Percentiles rank a stretch among this genome's conserved stretches.
phyloP scores from a whole-genome alignment of 352 stramenopile genomes.

The Bremia lactucae region DNA sequence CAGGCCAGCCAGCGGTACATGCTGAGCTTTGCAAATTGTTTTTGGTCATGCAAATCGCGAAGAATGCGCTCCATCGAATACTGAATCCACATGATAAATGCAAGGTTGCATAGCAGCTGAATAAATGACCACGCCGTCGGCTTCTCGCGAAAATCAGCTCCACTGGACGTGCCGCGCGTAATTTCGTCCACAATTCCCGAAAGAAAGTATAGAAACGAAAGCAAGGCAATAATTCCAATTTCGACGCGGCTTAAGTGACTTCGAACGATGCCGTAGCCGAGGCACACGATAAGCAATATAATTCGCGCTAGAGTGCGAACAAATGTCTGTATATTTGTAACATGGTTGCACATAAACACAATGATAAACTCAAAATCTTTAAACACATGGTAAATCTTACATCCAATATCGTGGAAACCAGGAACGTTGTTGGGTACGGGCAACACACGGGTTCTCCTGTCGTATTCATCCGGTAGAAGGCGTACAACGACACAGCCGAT shows the following conservation, averaged over 20 bases:
- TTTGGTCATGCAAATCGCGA: conserved; percentile 66
- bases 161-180: conserved; percentile 67
- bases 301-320: conserved; percentile 79
- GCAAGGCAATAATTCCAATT: conserved; percentile 38
- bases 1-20: conserved; percentile 84
- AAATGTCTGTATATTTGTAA: conserved; percentile 32
- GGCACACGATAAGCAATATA: conserved; percentile 79
- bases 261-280: conserved; percentile 86
- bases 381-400: conserved; percentile 27
- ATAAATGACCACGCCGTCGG: conserved; percentile 79
- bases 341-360: too few relatives aligned
- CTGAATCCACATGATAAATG: conserved; percentile 89
- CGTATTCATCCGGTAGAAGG: conserved; percentile 83
- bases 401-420: conserved; percentile 75
- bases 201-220: conserved; percentile 68
- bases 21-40: conserved; percentile 84
- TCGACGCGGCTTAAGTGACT: conserved; percentile 40
- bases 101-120: conserved; percentile 78
- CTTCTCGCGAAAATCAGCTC: conserved; percentile 64
- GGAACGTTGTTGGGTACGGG: conserved; percentile 77
- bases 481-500: conserved; percentile 63
- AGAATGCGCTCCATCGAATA: conserved; percentile 78
- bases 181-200: conserved; percentile 69
- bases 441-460: conserved; percentile 84
- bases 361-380: too few relatives aligned